A percentile compares a stretch with the other conserved stretches of the same genome.
phyloP scores from a whole-genome alignment of 1,284 basidiomycete species.

The Fomitopsis schrenkii region DNA sequence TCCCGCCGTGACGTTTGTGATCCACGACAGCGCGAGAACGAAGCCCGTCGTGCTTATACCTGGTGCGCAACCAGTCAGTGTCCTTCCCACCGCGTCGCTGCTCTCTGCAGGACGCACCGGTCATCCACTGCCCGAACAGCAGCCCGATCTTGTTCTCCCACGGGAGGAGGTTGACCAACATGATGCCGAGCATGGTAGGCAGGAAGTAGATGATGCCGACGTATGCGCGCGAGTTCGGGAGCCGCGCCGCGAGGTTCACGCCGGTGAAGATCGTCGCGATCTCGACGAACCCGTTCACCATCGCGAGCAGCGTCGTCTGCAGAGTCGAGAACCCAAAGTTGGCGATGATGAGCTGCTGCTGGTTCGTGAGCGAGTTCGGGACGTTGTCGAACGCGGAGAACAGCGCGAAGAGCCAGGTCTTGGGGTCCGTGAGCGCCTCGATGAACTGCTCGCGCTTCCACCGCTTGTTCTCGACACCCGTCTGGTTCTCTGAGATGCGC shows the following conservation, averaged over 20 bases:
- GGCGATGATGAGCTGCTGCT: conserved; percentile 64
- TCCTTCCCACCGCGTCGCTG: too few species aligned
- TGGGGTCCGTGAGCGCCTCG: conserved; percentile 64
- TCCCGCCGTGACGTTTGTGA: conserved; percentile 64
- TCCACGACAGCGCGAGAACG: conserved; percentile 66
- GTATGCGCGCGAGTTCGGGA: conserved; percentile 55
- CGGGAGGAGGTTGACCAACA: conserved; percentile 63
- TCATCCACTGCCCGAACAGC: conserved; percentile 57
- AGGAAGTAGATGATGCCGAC: conserved; percentile 58
- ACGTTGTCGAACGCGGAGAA: conserved; percentile 62
- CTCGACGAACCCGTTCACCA: conserved; percentile 64
- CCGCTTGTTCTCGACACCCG: conserved; percentile 36
- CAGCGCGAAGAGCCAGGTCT: conserved; percentile 68
- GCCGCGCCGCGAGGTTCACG: conserved; percentile 53
- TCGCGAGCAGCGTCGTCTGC: conserved; percentile 67
- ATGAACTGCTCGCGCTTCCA: conserved; percentile 46
- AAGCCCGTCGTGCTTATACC: conserved; percentile 70
- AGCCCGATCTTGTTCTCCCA: conserved; percentile 60
- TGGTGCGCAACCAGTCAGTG: conserved; percentile 10
- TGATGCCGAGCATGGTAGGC: conserved; percentile 56
- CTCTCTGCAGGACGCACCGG: conserved; percentile 39
- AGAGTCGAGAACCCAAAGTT: conserved; percentile 63
- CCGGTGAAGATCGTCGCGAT: conserved; percentile 63
- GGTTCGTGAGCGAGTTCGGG: conserved; percentile 70
- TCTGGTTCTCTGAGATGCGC: conserved; percentile 47